These are phyloP conservation scores for Cajanus cajan DNA, from an alignment of 306 rosid genomes.

Conservation along the genomic window DNA sequence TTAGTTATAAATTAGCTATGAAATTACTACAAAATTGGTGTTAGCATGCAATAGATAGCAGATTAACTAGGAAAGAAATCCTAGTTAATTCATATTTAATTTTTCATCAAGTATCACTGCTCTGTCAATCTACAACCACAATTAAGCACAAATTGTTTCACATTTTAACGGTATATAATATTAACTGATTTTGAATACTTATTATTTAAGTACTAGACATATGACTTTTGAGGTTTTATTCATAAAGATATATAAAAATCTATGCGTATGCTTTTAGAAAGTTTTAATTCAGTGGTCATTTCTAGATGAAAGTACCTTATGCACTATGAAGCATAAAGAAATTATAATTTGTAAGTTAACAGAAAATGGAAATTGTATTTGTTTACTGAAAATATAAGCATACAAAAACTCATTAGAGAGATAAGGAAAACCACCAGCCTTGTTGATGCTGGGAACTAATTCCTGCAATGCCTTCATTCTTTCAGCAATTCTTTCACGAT, in stretches of 20 bases:
- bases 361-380: background rate
- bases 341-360: no score
- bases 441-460: constrained; percentile 88
- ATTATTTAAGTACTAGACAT: background rate
- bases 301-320: background rate
- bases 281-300: background rate
- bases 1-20: no score
- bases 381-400: background rate
- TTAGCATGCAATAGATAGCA: no score
- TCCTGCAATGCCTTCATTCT: constrained; percentile 99
- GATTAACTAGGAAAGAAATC: no score
- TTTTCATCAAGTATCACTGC: constrained; percentile 98
- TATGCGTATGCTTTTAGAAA: background rate
- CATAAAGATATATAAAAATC: background rate
- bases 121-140: constrained; percentile 74
- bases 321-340: no score
- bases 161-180: background rate
- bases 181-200: background rate
- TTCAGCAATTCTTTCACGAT: constrained; percentile 98
- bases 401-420: background rate
- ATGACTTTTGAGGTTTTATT: background rate
- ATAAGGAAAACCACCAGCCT: constrained; percentile 50
- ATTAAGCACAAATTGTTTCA: constrained; percentile 12
- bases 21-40: no score
- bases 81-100: no score